Percentiles rank a stretch among this genome's conserved stretches.
Evolutionary conservation across 2,329 filamentous ascomycete species (phyloP).

Genomic region (Verticillium albo-atrum): DNA sequence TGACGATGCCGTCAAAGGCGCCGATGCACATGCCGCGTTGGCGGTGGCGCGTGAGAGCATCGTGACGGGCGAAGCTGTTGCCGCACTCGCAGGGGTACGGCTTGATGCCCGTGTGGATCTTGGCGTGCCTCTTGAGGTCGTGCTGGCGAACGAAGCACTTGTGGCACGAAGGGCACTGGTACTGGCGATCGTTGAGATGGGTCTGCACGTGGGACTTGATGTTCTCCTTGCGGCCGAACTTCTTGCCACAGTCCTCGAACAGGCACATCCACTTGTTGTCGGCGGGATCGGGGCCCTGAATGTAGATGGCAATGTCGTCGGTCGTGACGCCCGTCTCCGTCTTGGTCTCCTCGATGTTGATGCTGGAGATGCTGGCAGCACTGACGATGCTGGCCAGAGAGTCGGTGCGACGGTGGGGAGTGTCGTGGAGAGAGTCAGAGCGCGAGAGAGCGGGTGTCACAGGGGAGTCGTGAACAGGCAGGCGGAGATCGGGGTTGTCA

Average conservation of each 20-base stretch:
- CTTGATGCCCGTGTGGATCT: conserved; percentile 95
- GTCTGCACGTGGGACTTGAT: conserved; percentile 98
- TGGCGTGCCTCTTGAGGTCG: conserved; percentile 93
- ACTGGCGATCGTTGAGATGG: conserved; percentile 93
- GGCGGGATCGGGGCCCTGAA: conserved; percentile 64
- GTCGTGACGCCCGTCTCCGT: conserved; percentile 80
- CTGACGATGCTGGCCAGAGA: conserved; percentile 55
- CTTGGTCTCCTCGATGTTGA: conserved; percentile 62
- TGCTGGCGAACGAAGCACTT: conserved; percentile 98
- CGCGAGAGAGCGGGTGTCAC: conserved; percentile 17
- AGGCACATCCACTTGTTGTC: conserved; percentile 77
- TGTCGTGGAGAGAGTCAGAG: conserved; percentile 20
- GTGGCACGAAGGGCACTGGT: conserved; percentile 84
- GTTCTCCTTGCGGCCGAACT: conserved; percentile 96
- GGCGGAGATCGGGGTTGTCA: conserved; percentile 34
- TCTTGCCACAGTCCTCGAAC: conserved; percentile 77
- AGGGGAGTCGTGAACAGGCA: conserved; percentile 12
- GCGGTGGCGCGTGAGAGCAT: conserved; percentile 88
- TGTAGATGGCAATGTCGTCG: conserved; percentile 77
- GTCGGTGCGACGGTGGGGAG: conserved; percentile 51
- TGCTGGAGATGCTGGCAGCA: conserved; percentile 54
- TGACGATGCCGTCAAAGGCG: conserved; percentile 74
- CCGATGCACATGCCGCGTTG: conserved; percentile 97
- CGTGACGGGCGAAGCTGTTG: conserved; percentile 90
- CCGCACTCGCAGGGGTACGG: conserved; percentile 93